Conservation (phyloP, 352 stramenopile species). For the Globisporangium parvum region DNA sequence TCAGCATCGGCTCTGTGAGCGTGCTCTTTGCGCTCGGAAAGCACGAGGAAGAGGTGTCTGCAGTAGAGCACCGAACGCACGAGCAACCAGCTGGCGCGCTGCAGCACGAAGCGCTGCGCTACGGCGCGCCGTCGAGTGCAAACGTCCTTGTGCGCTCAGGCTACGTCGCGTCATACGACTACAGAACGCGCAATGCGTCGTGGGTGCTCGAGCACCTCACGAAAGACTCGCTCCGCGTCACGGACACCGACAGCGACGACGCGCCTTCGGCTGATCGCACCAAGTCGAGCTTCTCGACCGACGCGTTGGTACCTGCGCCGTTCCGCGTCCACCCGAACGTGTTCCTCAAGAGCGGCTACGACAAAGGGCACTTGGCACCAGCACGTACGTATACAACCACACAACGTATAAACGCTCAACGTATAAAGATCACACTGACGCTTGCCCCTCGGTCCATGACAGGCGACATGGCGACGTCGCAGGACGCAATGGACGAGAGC, state of each 20-base stretch:
- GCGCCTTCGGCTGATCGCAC: slow-evolving; percentile 36
- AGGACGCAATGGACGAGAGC: slow-evolving; percentile 88
- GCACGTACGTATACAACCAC: slow-evolving; percentile 38
- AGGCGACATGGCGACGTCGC: slow-evolving; percentile 85
- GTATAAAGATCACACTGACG: neutral
- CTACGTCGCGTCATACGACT: slow-evolving; percentile 85
- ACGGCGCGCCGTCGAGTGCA: slow-evolving; percentile 52
- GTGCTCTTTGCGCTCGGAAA: slow-evolving; percentile 33
- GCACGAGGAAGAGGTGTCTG: slow-evolving; percentile 10
- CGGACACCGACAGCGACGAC: slow-evolving; percentile 35
- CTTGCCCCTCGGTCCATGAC: neutral
- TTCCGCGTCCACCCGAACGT: slow-evolving; percentile 86
- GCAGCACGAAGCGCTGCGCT: slow-evolving; percentile 67
- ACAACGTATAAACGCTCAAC: neutral
- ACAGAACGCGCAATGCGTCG: slow-evolving; percentile 76
- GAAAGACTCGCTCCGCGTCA: slow-evolving; percentile 44
- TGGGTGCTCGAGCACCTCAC: slow-evolving; percentile 87
- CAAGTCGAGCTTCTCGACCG: slow-evolving; percentile 87
- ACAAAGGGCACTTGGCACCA: slow-evolving; percentile 93
- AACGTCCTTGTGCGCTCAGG: slow-evolving; percentile 72
- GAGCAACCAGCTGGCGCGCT: neutral
- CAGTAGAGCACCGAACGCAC: neutral
- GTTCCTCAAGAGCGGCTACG: slow-evolving; percentile 90
- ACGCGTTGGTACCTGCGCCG: slow-evolving; percentile 53
- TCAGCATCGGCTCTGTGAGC: slow-evolving; percentile 43